Conservation (phyloP, 2,329 filamentous ascomycete genomes). For the Ploettnerulaceae sp. region DNA sequence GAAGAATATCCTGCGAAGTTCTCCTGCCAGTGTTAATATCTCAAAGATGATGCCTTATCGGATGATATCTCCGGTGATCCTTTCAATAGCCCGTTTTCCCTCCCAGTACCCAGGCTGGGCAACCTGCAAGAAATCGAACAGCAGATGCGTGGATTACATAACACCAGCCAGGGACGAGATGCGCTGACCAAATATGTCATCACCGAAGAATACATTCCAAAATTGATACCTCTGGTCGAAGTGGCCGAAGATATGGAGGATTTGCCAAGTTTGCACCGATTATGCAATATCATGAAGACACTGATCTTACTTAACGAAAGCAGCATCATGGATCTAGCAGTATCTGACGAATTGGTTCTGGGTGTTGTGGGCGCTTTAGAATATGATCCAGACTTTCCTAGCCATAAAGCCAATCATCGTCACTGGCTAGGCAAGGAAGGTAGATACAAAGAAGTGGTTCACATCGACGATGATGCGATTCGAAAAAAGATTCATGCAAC, state of each 20-base stretch:
- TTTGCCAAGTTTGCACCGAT: conserved; percentile 75
- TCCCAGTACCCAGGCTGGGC: conserved; percentile 75
- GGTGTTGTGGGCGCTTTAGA: conserved; percentile 94
- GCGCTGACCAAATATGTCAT: conserved; percentile 84
- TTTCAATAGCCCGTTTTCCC: conserved; percentile 60
- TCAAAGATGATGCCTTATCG: conserved; percentile 74
- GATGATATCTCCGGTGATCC: conserved; percentile 77
- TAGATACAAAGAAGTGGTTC: conserved; percentile 93
- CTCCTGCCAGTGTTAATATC: background rate
- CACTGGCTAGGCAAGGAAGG: conserved; percentile 86
- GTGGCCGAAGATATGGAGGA: conserved; percentile 91
- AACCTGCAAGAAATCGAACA: conserved; percentile 81
- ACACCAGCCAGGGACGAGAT: conserved; percentile 72
- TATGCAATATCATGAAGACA: conserved; percentile 98
- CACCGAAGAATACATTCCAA: conserved; percentile 78
- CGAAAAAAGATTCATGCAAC: conserved; percentile 92
- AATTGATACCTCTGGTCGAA: conserved; percentile 78
- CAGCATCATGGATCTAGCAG: conserved; percentile 87
- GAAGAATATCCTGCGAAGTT: background rate
- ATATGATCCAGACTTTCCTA: conserved; percentile 97
- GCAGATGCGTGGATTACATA: conserved; percentile 73
- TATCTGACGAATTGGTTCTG: conserved; percentile 82
- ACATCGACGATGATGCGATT: conserved; percentile 76
- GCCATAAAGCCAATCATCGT: conserved; percentile 94
- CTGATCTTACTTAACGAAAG: conserved; percentile 93